phyloP scores from a whole-genome alignment of 1,139 yeast genomes.

The Hanseniaspora sp. region DNA sequence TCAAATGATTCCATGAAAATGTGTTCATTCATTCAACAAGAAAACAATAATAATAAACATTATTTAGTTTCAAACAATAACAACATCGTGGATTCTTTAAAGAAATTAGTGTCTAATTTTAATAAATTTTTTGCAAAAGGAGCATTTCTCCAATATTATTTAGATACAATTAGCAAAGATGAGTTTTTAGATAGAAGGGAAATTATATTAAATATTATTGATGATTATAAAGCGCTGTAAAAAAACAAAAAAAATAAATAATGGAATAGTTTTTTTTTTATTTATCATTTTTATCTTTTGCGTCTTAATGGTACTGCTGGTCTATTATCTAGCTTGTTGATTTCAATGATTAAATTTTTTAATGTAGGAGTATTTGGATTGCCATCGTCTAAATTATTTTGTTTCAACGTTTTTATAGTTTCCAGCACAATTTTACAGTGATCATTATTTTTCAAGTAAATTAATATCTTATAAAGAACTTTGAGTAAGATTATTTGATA shows the following conservation, averaged over 20 bases:
- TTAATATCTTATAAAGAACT: constrained; percentile 4
- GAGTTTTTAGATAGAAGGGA: constrained; percentile 9
- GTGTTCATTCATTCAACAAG: not conserved
- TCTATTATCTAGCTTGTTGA: constrained; percentile 10
- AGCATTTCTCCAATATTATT: constrained; percentile 10
- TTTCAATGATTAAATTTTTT: not conserved
- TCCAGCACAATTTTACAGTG: not conserved
- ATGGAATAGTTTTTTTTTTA: too few species aligned
- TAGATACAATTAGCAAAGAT: constrained; percentile 2
- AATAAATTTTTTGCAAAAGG: constrained; percentile 12
- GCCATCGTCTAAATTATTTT: not conserved
- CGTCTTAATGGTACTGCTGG: constrained; percentile 12
- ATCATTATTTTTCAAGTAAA: constrained; percentile 1
- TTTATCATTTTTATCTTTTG: not conserved
- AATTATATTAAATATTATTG: not conserved
- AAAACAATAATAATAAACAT: not conserved
- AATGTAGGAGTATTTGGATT: not conserved
- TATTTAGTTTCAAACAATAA: constrained; percentile 11
- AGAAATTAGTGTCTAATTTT: not conserved
- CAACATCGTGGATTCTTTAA: not conserved
- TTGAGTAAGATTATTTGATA: constrained; percentile 4
- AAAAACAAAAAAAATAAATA: too few species aligned
- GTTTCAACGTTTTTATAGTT: constrained; percentile 3
- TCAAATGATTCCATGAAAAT: constrained; percentile 3
- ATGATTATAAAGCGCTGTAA: not conserved